Percentiles rank a stretch among this genome's conserved stretches.
Evolutionary conservation across 2,329 filamentous ascomycete genomes (phyloP).

Genomic region (Pezizomycotina sp.): DNA sequence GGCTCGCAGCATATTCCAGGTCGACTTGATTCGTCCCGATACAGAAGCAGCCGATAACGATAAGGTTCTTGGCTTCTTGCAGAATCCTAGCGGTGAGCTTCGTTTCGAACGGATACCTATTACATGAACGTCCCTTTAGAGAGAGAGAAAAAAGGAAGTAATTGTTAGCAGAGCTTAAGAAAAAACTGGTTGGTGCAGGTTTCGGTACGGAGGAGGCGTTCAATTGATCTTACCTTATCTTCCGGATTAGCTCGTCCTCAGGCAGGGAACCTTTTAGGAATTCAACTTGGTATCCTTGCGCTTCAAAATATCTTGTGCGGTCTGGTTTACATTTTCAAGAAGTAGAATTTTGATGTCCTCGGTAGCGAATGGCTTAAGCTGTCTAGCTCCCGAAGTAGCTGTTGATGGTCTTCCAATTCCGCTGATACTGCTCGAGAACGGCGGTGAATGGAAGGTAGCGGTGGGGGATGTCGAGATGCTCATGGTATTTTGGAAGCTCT

Average conservation of each 20-base stretch:
- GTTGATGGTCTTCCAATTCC: slow-evolving; percentile 34
- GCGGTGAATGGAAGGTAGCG: slow-evolving; percentile 55
- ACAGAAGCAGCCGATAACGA: slow-evolving; percentile 96
- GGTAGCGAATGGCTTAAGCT: slow-evolving; percentile 86
- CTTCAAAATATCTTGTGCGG: slow-evolving; percentile 65
- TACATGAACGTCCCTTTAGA: slow-evolving; percentile 77
- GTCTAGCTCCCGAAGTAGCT: slow-evolving; percentile 42
- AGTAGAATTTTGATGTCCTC: slow-evolving; percentile 93
- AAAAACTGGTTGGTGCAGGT: slow-evolving; percentile 19
- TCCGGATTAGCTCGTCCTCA: slow-evolving; percentile 88
- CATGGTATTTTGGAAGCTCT: slow-evolving; percentile 40
- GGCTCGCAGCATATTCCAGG: slow-evolving; percentile 61
- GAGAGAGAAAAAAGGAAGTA: too few relatives aligned
- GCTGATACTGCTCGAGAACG: slow-evolving; percentile 43
- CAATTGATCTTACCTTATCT: slow-evolving; percentile 54
- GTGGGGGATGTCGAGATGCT: slow-evolving; percentile 60
- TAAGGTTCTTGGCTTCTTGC: slow-evolving; percentile 75
- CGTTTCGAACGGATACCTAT: slow-evolving; percentile 94
- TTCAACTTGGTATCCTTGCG: slow-evolving; percentile 93
- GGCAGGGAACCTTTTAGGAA: slow-evolving; percentile 72
- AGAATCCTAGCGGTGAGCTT: slow-evolving; percentile 78
- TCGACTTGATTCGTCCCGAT: slow-evolving; percentile 96
- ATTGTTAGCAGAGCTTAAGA: slow-evolving; percentile 8
- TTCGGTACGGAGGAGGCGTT: slow-evolving; percentile 10
- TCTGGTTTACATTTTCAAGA: slow-evolving; percentile 88